Percentiles rank a stretch among this genome's conserved stretches.
Conservation (phyloP, 2,329 filamentous ascomycete genomes). For the Hypoxylon rubiginosum region DNA sequence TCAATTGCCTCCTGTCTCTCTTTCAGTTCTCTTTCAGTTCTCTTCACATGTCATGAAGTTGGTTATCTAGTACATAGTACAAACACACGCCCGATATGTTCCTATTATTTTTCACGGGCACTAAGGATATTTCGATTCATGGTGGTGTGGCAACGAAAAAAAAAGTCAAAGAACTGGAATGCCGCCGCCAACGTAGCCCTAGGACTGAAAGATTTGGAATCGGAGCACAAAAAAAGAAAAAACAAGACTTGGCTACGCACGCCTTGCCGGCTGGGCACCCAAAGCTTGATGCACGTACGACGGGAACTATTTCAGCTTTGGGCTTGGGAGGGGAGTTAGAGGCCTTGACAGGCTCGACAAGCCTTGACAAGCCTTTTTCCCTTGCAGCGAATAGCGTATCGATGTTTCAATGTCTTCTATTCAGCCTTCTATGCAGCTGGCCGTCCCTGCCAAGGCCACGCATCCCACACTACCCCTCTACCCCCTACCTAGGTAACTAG, state of each 20-base stretch:
- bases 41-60: not conserved
- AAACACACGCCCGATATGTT: not conserved
- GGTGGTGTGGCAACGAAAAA: conserved; percentile 21
- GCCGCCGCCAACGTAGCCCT: conserved; percentile 13
- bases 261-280: conserved; percentile 35
- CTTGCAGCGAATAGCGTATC: conserved; percentile 10
- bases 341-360: too few relatives aligned
- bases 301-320: conserved; percentile 24
- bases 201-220: conserved; percentile 19
- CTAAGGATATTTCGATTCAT: not conserved
- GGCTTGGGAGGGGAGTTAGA: conserved; percentile 7
- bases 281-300: conserved; percentile 32
- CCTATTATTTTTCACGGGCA: not conserved
- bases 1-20: not conserved
- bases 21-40: not conserved
- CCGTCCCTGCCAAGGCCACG: conserved; percentile 16
- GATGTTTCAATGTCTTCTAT: conserved; percentile 30
- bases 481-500: not conserved
- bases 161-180: conserved; percentile 16
- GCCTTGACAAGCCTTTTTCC: conserved; percentile 9
- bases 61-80: not conserved
- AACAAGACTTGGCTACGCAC: conserved; percentile 30
- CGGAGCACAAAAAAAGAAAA: conserved; percentile 12
- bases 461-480: not conserved
- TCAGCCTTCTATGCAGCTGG: conserved; percentile 37